These are phyloP conservation scores for Xylaria intraflava DNA, from an alignment of 495 filamentous ascomycete genomes.

Conservation along the genomic window DNA sequence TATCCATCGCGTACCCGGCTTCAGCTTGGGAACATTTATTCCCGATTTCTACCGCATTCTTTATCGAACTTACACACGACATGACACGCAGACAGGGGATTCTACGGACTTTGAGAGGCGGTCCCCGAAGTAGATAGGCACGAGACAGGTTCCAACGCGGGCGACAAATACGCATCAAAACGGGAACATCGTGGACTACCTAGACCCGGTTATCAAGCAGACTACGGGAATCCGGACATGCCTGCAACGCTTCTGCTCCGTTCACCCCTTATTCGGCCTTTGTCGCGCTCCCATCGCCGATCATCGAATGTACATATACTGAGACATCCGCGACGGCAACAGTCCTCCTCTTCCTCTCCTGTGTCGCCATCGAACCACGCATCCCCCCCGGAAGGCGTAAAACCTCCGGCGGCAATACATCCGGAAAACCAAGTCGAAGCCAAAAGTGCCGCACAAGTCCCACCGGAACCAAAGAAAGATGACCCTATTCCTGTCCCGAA, in stretches of 20 bases:
- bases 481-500: conserved; percentile 37
- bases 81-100: too few relatives aligned
- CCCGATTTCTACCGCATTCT: too few relatives aligned
- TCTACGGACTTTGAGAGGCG: too few relatives aligned
- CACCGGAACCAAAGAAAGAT: conserved; percentile 8
- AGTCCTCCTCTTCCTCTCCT: neutral
- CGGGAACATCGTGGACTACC: too few relatives aligned
- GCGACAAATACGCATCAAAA: too few relatives aligned
- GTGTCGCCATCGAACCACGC: neutral
- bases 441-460: neutral
- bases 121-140: too few relatives aligned
- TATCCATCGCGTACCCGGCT: too few relatives aligned
- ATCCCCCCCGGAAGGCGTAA: neutral
- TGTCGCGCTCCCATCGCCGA: neutral
- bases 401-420: neutral
- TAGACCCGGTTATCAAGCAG: too few relatives aligned
- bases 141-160: too few relatives aligned
- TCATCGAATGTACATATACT: neutral
- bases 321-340: neutral
- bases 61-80: too few relatives aligned
- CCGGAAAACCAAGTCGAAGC: neutral
- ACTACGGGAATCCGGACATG: too few relatives aligned
- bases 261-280: neutral
- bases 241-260: neutral
- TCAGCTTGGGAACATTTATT: too few relatives aligned